A percentile compares a stretch with the other conserved stretches of the same genome.
Evolutionary conservation across 768 basidiomycete genomes (phyloP).

Genomic region (Boletus sp.): DNA sequence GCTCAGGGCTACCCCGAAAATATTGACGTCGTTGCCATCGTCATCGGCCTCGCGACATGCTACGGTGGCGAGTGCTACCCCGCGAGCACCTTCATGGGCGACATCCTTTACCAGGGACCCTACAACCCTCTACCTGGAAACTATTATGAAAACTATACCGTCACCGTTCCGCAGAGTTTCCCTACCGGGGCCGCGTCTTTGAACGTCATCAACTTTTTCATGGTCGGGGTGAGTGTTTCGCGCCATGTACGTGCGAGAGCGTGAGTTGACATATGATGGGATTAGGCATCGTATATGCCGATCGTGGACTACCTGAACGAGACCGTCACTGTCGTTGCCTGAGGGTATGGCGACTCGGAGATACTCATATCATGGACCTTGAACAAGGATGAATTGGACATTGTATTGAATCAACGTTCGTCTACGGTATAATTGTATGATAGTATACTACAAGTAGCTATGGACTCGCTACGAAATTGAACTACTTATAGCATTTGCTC

Average conservation of each 20-base stretch:
- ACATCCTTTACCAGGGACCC: conserved; percentile 35
- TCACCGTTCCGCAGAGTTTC: conserved; percentile 28
- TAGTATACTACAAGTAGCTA: background rate
- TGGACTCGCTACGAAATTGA: background rate
- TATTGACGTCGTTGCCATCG: conserved; percentile 29
- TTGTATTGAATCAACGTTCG: background rate
- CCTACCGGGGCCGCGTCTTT: conserved; percentile 33
- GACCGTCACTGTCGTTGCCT: conserved; percentile 13
- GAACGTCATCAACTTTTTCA: conserved; percentile 35
- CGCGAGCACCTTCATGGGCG: conserved; percentile 26
- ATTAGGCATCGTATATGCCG: conserved; percentile 11
- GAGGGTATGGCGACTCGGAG: background rate
- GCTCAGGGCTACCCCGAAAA: conserved; percentile 21
- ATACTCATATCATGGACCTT: background rate
- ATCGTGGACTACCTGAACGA: conserved; percentile 25
- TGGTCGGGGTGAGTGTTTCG: conserved; percentile 40
- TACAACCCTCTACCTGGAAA: conserved; percentile 24
- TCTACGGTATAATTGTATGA: background rate
- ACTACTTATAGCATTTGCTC: no score
- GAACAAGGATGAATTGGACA: background rate
- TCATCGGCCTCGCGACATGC: conserved; percentile 33
- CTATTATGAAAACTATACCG: conserved; percentile 34
- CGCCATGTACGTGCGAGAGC: background rate
- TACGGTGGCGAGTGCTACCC: conserved; percentile 20
- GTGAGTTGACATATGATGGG: background rate